Evolutionary conservation across 140 eudicot genomes (phyloP), one percentile per base, ranked within the genome.

Genomic region (Flaveria floridana): DNA sequence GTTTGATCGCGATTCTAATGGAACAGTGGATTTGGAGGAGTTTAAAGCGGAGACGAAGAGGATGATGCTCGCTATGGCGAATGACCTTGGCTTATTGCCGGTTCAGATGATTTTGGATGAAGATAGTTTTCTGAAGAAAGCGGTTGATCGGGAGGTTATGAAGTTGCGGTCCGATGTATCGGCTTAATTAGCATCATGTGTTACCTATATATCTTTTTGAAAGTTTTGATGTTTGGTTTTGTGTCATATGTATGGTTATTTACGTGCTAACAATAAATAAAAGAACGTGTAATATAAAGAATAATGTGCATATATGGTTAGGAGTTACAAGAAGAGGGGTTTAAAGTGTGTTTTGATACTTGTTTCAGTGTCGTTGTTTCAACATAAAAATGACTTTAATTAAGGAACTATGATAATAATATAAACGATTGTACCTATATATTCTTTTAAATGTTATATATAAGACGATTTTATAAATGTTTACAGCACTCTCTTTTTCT

Each of bases 31-130:
- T 62, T 66, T 83, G 80, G 88, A 81, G 41, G 91, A 86, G 76
- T 86, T 86, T 20, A 81, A 81, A 73, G 82, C 80, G 1, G 91
- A 86, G 77, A 86, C 73, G 3, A 86, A 81, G 63, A 66, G 71
- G 47, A 86, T 84, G 81, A 86, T 86, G 91, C 42, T 81, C 47
- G 91, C 74, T 19, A 84, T 84, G 82, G 91, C 91, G 1, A 74
- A 83, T 18, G 84, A 83, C 23, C 80, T 86, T 4, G 88, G 91
- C 2, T 83, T 82, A 67, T 78, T 81, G 77, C 91, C 91, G 13
- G 78, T 86, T 68, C 86, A 79, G 14, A 84, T 86, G 91, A 84
- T 82, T 34, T 68, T 86, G 23, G 88, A 86, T 52, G 80, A 84
- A 39, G 82, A 78, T 57, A 78, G 86, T 75, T 85, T 81, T 10